These are phyloP conservation scores for Blakeslea trispora DNA, from an alignment of 371 early-diverging fungal genomes.

Conservation along the genomic window DNA sequence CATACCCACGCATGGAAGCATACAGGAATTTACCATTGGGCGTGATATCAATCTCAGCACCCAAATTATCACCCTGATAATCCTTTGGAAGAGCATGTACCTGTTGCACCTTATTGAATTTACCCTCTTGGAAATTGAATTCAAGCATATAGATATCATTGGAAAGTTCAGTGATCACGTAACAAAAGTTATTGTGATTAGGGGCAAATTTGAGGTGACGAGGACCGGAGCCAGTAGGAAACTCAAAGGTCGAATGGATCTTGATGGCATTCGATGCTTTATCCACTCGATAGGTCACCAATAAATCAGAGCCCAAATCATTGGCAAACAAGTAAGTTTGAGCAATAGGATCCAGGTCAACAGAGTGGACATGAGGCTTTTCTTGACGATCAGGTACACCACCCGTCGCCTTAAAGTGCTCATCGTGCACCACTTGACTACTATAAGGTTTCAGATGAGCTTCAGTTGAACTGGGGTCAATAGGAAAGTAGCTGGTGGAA, in stretches of 20 bases:
- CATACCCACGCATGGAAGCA: conserved; percentile 44
- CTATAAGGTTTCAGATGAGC: conserved; percentile 5
- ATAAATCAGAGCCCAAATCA: conserved; percentile 38
- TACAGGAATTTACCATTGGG: conserved; percentile 43
- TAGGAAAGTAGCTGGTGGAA: conserved; percentile 26
- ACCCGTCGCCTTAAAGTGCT: conserved; percentile 13
- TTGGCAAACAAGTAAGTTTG: conserved; percentile 25
- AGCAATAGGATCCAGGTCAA: conserved; percentile 37
- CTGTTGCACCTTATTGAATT: conserved; percentile 35
- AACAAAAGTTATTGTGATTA: conserved; percentile 29
- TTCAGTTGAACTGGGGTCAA: conserved; percentile 15
- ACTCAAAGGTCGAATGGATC: conserved; percentile 21
- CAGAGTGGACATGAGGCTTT: conserved; percentile 43
- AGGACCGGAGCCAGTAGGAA: conserved; percentile 46
- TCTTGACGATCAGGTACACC: conserved; percentile 47
- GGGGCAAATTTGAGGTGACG: conserved; percentile 45
- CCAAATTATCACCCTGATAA: conserved; percentile 27
- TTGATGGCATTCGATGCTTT: conserved; percentile 14
- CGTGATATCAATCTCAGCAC: conserved; percentile 44
- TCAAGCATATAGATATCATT: conserved; percentile 40
- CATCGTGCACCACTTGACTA: conserved; percentile 11
- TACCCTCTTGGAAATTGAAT: conserved; percentile 33
- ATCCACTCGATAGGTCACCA: conserved; percentile 31
- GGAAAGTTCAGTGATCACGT: conserved; percentile 42
- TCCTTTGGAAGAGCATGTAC: conserved; percentile 35